Conservation (phyloP, 2,329 filamentous ascomycete species). For the Exophiala lecanii-corni region DNA sequence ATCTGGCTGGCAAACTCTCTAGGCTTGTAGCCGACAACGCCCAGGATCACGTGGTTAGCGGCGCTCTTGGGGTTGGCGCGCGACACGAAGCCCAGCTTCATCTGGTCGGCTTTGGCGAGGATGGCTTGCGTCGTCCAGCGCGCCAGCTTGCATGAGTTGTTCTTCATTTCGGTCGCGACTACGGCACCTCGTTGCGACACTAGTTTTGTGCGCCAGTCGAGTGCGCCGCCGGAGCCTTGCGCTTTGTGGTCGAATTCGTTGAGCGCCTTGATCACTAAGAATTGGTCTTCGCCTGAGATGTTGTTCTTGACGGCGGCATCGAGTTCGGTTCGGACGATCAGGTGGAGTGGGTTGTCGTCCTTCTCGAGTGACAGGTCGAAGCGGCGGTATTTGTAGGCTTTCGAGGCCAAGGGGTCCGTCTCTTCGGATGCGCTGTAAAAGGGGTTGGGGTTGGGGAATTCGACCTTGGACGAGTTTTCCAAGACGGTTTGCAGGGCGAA, state of each 20-base stretch:
- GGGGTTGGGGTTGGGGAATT: conserved; percentile 85
- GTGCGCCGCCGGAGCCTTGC: conserved; percentile 85
- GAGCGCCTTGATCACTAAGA: conserved; percentile 86
- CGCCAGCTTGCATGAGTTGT: conserved; percentile 98
- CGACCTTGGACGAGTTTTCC: conserved; percentile 73
- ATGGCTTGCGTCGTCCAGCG: conserved; percentile 97
- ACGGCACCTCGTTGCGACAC: conserved; percentile 93
- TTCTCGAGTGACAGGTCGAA: conserved; percentile 90
- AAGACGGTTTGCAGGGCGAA: conserved; percentile 93
- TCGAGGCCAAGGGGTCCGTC: conserved; percentile 87
- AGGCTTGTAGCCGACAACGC: conserved; percentile 96
- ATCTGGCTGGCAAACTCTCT: conserved; percentile 96
- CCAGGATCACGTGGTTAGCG: conserved; percentile 90
- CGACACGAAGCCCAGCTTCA: conserved; percentile 98
- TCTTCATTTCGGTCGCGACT: conserved; percentile 99
- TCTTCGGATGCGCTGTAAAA: conserved; percentile 96
- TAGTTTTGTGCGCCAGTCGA: conserved; percentile 96
- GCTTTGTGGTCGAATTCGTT: conserved; percentile 99
- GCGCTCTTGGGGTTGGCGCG: conserved; percentile 87
- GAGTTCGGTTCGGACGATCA: conserved; percentile 90
- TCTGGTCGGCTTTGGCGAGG: conserved; percentile 91
- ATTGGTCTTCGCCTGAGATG: conserved; percentile 86
- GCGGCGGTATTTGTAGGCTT: conserved; percentile 96
- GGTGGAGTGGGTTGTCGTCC: conserved; percentile 87
- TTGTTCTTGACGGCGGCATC: conserved; percentile 95